Base-by-base conservation (phyloP, 441 rosid species). In the Erodium chrysanthum region DNA sequence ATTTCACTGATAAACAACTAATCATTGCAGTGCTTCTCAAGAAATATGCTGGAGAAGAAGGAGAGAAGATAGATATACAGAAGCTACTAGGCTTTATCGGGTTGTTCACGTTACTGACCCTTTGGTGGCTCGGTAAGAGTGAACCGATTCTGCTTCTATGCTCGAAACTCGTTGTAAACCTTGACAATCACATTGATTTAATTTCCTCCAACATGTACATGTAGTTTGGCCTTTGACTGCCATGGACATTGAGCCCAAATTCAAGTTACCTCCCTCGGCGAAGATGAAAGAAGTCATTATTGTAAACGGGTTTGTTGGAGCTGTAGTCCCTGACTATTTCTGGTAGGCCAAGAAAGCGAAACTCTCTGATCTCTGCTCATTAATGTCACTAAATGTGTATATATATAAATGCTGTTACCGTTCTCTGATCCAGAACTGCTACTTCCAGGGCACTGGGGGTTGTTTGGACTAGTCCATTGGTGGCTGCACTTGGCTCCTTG, bases 51-150 rank as follows among this genome's bases (percentile, higher is more conserved):
- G 86, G 84, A 50, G 74, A 76, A 48, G 76, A 64, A 72, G 86
- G 84, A 60, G 79, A 77, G 50, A 79, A 42, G 68, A 59, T 82
- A 18, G 88, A 84, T 67, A 50, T 82, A 74, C 83, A 82, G 48
- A 82, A 81, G 77, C 21, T 84, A 33, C 72, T 74, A 12, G 84
- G 88, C 10, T 82, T 59, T 52, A 77, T 80, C 12, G 85, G 86
- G 66, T 46, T 82, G 18, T 74, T 79, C 75, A 66, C 73, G 0
- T 69, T 84, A 15, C 56, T 67, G 29, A 65, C 73, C 63, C 70
- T 79, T 50, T 84, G 86, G 86, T 82, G 86, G 84, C 77, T 81
- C 17, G 83, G 88, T 84, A 74, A 77, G 71, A n/a, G 0, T 35
- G 3, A 52, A 40, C 18, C 21, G 25, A n/a, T 20, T 56, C 9